Evolutionary conservation across 1,284 basidiomycete genomes (phyloP), one percentile per base, ranked within the genome.

Genomic region (Malassezia psittaci): DNA sequence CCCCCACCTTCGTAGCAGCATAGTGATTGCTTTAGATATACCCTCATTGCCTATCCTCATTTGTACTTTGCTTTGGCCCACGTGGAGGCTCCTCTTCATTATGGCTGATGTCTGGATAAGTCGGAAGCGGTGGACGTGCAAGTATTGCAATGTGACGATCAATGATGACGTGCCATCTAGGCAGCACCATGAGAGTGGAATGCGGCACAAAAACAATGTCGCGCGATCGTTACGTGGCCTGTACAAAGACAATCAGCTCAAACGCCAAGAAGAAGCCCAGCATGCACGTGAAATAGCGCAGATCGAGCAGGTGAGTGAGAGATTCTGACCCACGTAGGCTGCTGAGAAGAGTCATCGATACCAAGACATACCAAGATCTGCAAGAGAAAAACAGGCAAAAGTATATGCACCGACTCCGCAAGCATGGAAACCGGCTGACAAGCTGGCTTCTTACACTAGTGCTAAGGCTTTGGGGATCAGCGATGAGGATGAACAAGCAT

Each of bases 171-270:
- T 63, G 6, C 74, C 80, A 71, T 96, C 93, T 2, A 82, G 87
- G 50, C 80, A 83, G 60, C 89, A 91, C 59, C 94, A 99, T 75
- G 94, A 98, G 77, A 86, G 82, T 61, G 94, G 94, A 42, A 77
- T 93, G 48, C 83, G 88, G 45, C 94, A 99, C 78, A 88, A 94
- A 74, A 90, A 90, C 46, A 94, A 88, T 75, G 84, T 88, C 60
- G 90, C 96, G 71, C 81, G 90, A 9, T 93, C 86, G 76, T 87
- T 98, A 51, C 81, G 88, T 40, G 83, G 86, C 40, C 81, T 96
- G 32, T 98, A 98, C 81, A 93, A n/a, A 86, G 90, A 5, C 88
- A 90, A 85, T 77, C 82, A 83, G 52, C 87, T 88, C 78, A 83
- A 85, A 75, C 90, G 94, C 64, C 80, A 81, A 45, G 87, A 86